These are phyloP conservation scores for Barnettozyma salicaria DNA, from an alignment of 805 yeast species.

Conservation along the genomic window DNA sequence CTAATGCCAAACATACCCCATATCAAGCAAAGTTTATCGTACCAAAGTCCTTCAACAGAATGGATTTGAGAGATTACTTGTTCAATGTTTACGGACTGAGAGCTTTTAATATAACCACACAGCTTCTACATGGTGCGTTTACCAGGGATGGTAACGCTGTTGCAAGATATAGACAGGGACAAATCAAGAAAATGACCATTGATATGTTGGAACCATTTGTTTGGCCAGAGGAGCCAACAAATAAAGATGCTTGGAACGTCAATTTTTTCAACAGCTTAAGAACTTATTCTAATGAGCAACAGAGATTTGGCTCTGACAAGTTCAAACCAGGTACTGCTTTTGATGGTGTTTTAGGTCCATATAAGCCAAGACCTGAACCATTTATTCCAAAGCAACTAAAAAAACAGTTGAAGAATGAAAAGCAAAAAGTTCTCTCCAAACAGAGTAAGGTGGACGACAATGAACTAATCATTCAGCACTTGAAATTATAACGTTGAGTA, in stretches of 20 bases:
- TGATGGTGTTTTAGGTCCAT: constrained; percentile 58
- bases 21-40: constrained; percentile 95
- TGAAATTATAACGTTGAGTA: constrained; percentile 12
- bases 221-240: constrained; percentile 71
- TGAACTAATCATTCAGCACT: constrained; percentile 20
- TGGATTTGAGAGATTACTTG: constrained; percentile 90
- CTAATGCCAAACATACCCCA: constrained; percentile 95
- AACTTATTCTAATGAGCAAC: constrained; percentile 46
- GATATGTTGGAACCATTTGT: constrained; percentile 94
- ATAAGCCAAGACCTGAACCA: constrained; percentile 56
- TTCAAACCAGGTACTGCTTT: constrained; percentile 64
- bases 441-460: constrained; percentile 16
- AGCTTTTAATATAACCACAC: constrained; percentile 84
- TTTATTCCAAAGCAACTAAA: constrained; percentile 49
- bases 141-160: constrained; percentile 50
- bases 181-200: constrained; percentile 91
- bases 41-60: constrained; percentile 87
- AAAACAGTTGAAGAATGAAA: constrained; percentile 42
- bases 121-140: constrained; percentile 68
- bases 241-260: constrained; percentile 37
- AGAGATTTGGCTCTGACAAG: constrained; percentile 58
- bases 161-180: constrained; percentile 72
- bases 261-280: constrained; percentile 41
- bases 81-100: constrained; percentile 86
- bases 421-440: constrained; percentile 23